phyloP scores from a whole-genome alignment of 108 stramenopile genomes.

The Cafeteria roenbergensis region DNA sequence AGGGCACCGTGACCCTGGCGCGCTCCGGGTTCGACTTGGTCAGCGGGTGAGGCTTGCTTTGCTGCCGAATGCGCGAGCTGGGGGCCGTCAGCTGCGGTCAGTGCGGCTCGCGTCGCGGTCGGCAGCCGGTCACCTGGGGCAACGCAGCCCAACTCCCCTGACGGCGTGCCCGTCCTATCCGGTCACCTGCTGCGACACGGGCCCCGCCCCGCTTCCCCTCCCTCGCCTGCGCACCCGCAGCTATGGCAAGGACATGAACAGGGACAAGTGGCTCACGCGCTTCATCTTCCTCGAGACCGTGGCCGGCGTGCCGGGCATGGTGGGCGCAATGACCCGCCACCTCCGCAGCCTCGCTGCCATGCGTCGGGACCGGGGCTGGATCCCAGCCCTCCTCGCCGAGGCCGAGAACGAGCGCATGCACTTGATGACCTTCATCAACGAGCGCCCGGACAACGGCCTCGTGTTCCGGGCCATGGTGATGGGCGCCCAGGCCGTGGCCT shows the following conservation, averaged over 20 bases:
- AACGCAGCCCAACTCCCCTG: neutral
- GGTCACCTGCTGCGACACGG: too few relatives aligned
- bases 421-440: slow-evolving; percentile 65
- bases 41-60: neutral
- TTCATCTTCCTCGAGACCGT: slow-evolving; percentile 62
- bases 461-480: slow-evolving; percentile 54
- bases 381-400: slow-evolving; percentile 84
- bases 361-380: slow-evolving; percentile 73
- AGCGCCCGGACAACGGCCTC: slow-evolving; percentile 61
- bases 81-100: neutral
- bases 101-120: neutral
- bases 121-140: neutral
- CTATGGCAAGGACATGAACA: slow-evolving; percentile 1
- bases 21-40: neutral
- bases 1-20: neutral
- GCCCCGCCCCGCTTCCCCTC: too few relatives aligned
- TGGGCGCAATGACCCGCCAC: slow-evolving; percentile 68
- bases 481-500: slow-evolving; percentile 56
- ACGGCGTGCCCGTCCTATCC: too few relatives aligned
- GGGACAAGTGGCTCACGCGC: neutral
- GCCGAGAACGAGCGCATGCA: slow-evolving; percentile 97
- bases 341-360: slow-evolving; percentile 71
- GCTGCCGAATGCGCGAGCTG: neutral
- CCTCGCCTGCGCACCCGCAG: neutral
- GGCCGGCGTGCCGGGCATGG: slow-evolving; percentile 55